Evolutionary conservation across 192 early-diverging fungal genomes (phyloP), one percentile per base, ranked within the genome.

Genomic region (Linderina pennispora): DNA sequence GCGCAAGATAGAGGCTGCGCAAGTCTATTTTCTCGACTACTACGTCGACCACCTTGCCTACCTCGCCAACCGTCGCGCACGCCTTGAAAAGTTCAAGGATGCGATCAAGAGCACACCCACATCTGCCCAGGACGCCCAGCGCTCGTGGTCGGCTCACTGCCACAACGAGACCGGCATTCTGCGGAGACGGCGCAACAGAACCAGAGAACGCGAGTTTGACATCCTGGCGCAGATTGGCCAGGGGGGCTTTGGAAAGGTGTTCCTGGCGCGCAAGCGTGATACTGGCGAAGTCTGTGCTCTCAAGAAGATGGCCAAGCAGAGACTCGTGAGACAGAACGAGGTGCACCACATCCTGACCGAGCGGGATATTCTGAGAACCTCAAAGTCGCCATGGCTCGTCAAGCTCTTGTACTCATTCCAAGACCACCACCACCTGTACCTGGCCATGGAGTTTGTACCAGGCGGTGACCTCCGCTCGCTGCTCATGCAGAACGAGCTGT

Each of bases 351-450:
- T 87, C 31, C 47, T 82, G 40, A 86, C 81, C 9, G 87, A 88
- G 49, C 80, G 87, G 23, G 87, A 90, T 40, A 80, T 90, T 43
- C 74, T 90, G 35, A 73, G 82, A 1, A 76, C 78, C 11, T 76
- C 83, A 15, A 54, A 79, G 45, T 79, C 77, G 6, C 62, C 67
- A 15, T 95, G 91, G 91, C 85, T 95, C 21, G 90, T 95, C 21
- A 88, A 87, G 61, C 70, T 95, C 25, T 79, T 91, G 21, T 95
- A 93, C 49, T 84, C 91, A 4, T 95, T 95, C 55, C 93, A 90
- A 42, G 87, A 90, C 61, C 45, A 49, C 14, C 80, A 83, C 17
- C 45, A 75, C 35, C 68, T 90, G 18, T 90, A 86, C 46, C 46
- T 90, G 45, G 87, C 83, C 16, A 88, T 90, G 84, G 83, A 74